These are phyloP conservation scores for Aspergillus baeticus DNA, from an alignment of 495 filamentous ascomycete species.

Conservation along the genomic window DNA sequence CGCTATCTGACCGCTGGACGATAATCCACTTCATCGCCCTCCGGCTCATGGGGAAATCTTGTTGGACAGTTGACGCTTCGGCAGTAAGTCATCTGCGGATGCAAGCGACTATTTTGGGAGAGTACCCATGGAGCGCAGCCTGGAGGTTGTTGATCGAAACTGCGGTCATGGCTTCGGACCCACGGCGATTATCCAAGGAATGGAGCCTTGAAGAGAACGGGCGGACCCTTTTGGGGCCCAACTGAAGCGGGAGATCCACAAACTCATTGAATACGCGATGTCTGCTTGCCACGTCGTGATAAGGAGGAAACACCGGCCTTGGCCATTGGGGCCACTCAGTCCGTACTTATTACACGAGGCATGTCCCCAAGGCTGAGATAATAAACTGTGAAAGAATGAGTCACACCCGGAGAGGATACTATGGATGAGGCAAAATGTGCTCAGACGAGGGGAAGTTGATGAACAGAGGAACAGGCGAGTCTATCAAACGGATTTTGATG, in stretches of 20 bases:
- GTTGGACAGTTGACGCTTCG: not conserved
- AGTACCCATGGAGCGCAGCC: not conserved
- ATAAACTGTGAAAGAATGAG: constrained; percentile 1
- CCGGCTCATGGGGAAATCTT: not conserved
- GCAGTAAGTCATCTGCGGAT: not conserved
- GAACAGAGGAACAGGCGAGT: not conserved
- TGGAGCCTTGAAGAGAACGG: not conserved
- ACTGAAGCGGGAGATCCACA: constrained; percentile 24
- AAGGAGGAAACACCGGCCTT: constrained; percentile 15
- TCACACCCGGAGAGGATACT: not conserved
- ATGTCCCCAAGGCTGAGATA: not conserved
- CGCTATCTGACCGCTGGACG: constrained; percentile 28
- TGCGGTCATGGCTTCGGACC: not conserved
- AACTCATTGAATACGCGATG: constrained; percentile 13
- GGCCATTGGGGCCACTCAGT: constrained; percentile 17
- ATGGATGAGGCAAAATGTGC: constrained; percentile 3
- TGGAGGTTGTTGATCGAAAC: constrained; percentile 1
- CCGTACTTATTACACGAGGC: constrained; percentile 4
- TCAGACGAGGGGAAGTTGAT: not conserved
- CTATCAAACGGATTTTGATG: not conserved
- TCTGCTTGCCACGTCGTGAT: constrained; percentile 25
- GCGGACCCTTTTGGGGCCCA: constrained; percentile 2
- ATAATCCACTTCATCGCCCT: constrained; percentile 14
- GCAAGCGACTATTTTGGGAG: constrained; percentile 8
- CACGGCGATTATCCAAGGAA: not conserved